phyloP scores from a whole-genome alignment of 2,329 filamentous ascomycete species.

The Pyrenophora graminea region DNA sequence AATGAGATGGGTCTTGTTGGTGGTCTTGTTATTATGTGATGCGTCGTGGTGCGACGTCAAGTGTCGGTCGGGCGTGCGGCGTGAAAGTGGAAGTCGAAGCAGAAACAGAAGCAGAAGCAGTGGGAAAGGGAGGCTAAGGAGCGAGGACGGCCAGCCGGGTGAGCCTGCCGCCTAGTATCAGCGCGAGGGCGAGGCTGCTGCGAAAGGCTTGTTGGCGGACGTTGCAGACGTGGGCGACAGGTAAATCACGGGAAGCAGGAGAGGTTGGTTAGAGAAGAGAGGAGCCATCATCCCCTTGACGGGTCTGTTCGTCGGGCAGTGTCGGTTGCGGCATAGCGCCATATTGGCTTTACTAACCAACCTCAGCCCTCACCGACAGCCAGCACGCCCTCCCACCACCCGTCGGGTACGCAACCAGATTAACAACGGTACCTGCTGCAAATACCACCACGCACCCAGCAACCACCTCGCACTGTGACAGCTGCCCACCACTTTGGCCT shows the following conservation, averaged over 20 bases:
- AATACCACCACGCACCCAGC: background rate
- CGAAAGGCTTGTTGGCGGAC: conserved; percentile 27
- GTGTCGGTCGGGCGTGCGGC: conserved; percentile 29
- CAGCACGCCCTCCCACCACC: background rate
- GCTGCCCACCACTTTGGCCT: background rate
- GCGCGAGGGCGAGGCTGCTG: conserved; percentile 30
- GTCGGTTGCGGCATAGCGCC: conserved; percentile 14
- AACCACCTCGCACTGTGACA: too few relatives aligned
- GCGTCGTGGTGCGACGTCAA: conserved; percentile 30
- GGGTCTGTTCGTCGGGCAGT: conserved; percentile 16
- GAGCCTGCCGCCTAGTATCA: conserved; percentile 32
- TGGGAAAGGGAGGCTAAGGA: conserved; percentile 37
- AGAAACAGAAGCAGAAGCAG: conserved; percentile 10
- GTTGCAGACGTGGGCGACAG: conserved; percentile 27
- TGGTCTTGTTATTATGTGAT: conserved; percentile 5
- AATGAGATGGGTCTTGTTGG: conserved; percentile 5
- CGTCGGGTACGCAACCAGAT: background rate
- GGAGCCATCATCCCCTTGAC: conserved; percentile 14
- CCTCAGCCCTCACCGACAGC: conserved; percentile 8
- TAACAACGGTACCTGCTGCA: too few relatives aligned
- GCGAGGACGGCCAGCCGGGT: conserved; percentile 39
- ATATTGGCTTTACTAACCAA: conserved; percentile 6
- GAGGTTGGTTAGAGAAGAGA: conserved; percentile 26
- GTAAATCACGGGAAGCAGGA: conserved; percentile 18
- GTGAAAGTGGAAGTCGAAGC: conserved; percentile 3